These are phyloP conservation scores for Melaleuca quinquenervia DNA, from an alignment of 345 rosid species.

Conservation along the genomic window DNA sequence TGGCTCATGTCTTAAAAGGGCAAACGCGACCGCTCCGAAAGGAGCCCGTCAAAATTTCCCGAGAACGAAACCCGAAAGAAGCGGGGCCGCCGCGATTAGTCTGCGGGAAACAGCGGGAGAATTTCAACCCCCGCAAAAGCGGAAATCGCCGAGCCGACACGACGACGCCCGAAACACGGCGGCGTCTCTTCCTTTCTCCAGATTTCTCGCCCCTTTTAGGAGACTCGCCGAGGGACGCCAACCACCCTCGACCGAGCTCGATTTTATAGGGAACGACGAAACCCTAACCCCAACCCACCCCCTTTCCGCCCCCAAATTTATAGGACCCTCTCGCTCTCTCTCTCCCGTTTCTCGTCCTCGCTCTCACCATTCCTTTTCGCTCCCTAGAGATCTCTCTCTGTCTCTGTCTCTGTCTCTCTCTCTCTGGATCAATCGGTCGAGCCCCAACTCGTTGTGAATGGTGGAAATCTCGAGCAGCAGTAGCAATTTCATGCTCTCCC, in stretches of 20 bases:
- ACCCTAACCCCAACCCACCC: background rate
- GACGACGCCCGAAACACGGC: no score
- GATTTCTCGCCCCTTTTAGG: background rate
- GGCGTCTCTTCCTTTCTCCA: background rate
- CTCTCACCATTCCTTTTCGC: background rate
- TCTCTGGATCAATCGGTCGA: background rate
- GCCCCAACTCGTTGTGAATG: constrained; percentile 57
- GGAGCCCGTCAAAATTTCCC: no score
- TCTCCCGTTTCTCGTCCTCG: background rate
- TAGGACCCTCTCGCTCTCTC: background rate
- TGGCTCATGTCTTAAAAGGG: no score
- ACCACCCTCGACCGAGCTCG: background rate
- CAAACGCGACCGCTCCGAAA: no score
- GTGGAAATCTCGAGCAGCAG: constrained; percentile 60
- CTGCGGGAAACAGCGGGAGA: no score
- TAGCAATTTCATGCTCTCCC: constrained; percentile 71
- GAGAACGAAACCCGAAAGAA: no score
- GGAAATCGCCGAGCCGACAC: background rate
- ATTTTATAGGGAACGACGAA: background rate
- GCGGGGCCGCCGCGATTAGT: no score
- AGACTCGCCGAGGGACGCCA: background rate
- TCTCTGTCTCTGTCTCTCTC: background rate
- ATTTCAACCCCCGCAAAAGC: no score
- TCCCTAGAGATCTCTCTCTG: background rate
- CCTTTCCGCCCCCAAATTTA: background rate